A percentile compares a stretch with the other conserved stretches of the same genome.
Evolutionary conservation across 1,284 basidiomycete genomes (phyloP).

Genomic region (Heterobasidion occidentale): DNA sequence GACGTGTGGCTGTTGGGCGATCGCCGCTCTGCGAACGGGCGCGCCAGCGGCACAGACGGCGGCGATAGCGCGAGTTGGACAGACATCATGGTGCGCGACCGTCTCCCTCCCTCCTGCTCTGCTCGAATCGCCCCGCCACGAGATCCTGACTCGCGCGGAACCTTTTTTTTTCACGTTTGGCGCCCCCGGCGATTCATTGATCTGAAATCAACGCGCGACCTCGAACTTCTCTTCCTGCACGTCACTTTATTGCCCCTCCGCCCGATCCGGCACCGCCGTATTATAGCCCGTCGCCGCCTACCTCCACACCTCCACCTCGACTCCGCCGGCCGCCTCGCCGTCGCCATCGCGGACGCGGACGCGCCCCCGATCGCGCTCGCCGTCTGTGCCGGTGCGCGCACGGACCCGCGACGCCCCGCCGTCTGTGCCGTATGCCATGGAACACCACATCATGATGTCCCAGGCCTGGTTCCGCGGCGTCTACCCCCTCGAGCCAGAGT

Average conservation of each 20-base stretch:
- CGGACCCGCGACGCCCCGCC: neutral
- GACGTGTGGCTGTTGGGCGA: constrained; percentile 4
- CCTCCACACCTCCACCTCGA: neutral
- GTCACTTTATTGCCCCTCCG: too few species aligned
- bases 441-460: constrained; percentile 2
- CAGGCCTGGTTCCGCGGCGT: constrained; percentile 5
- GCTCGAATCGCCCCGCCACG: too few species aligned
- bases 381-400: too few species aligned
- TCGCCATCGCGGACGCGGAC: neutral
- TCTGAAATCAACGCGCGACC: too few species aligned
- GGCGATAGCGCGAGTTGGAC: constrained; percentile 1
- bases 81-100: constrained; percentile 3
- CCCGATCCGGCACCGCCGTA: neutral
- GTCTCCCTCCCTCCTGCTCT: neutral
- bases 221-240: too few species aligned
- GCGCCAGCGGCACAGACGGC: neutral
- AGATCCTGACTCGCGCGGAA: neutral
- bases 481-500: neutral
- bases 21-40: neutral
- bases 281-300: constrained; percentile 8
- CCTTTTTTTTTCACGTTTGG: too few species aligned
- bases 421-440: neutral
- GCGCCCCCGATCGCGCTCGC: too few species aligned
- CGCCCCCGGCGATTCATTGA: too few species aligned
- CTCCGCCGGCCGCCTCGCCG: neutral